Conservation (phyloP, 176 grass and related monocot species). For the Aegilops sharonensis region DNA sequence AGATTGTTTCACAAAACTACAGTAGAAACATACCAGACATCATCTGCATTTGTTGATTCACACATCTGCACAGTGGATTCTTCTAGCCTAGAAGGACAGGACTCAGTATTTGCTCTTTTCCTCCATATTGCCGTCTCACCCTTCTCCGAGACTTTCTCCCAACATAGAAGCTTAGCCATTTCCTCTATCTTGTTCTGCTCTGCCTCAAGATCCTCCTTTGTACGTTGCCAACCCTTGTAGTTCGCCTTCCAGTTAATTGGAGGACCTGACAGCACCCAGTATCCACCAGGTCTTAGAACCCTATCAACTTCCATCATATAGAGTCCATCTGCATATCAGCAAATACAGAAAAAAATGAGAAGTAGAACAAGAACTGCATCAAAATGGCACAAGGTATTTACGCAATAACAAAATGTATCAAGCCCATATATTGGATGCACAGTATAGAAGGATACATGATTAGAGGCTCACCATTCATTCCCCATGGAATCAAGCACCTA, state of each 20-base stretch:
- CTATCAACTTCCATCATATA: slow-evolving; percentile 98
- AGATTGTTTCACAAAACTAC: not conserved
- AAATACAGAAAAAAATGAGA: not conserved
- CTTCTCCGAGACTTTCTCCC: slow-evolving; percentile 88
- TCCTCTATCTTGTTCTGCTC: slow-evolving; percentile 94
- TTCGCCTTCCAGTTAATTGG: slow-evolving; percentile 86
- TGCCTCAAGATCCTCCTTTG: slow-evolving; percentile 74
- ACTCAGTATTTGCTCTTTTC: slow-evolving; percentile 68
- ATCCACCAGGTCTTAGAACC: slow-evolving; percentile 93
- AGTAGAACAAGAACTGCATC: not conserved
- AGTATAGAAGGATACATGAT: slow-evolving; percentile 4
- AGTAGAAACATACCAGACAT: slow-evolving; percentile 70
- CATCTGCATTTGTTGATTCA: slow-evolving; percentile 70
- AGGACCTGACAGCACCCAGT: slow-evolving; percentile 92
- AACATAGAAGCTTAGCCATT: slow-evolving; percentile 74
- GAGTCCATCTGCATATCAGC: slow-evolving; percentile 60
- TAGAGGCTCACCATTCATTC: slow-evolving; percentile 60
- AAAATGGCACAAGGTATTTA: slow-evolving; percentile 9
- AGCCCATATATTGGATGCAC: not conserved
- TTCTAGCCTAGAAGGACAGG: slow-evolving; percentile 71
- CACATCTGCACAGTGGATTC: slow-evolving; percentile 60
- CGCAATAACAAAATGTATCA: not conserved
- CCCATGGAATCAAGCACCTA: slow-evolving; percentile 94
- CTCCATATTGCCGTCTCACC: slow-evolving; percentile 92
- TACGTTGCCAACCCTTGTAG: slow-evolving; percentile 83